Base-by-base conservation (phyloP, 495 filamentous ascomycete species). In the Aspergillus sparsus region DNA sequence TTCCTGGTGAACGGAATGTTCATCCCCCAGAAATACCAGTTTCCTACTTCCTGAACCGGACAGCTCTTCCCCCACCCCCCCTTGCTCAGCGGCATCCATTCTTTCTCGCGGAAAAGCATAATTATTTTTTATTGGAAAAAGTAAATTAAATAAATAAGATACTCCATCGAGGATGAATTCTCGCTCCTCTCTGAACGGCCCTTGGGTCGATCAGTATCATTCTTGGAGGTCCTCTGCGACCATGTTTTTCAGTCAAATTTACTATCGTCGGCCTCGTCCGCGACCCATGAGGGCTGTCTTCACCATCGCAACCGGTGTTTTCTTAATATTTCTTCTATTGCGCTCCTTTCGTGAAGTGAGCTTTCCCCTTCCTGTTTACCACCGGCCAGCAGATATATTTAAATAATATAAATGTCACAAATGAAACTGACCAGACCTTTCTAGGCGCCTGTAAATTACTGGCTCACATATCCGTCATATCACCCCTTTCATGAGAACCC, bases 401-500 rank as follows among this genome's bases (percentile, higher is more conserved):
- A 4, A 21, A 42, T 35, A 31, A 9, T 51, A 10, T 36, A 54
- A 53, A 41, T 37, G 36, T 45, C 53, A 54, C 9, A 27, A 5
- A 32, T 46, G 21, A 41, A 49, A 47, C 45, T 52, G 6, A 56
- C 18, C 27, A 37, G 8, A 6, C 27, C 36, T 31, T 37, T 64
- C n/a, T 62, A 73, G 55, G 67, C 69, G 18, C 21, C 64, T 15
- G 50, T 61, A 13, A 64, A 75, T 50, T 74, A 71, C 62, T 77
- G 71, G 71, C 57, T 68, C 13, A 68, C 71, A 42, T 77, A 74
- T 47, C 76, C 76, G 21, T 74, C 74, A 13, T 69, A 63, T 49
- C 69, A 67, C 55, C 68, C 71, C 18, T 74, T 72, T 31, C 63
- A 67, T 12, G 64, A 67, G 35, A 68, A 62, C 44, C 74, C 76